These are phyloP conservation scores for Rhodotorula sp. DNA, from an alignment of 1,284 basidiomycete species.

Conservation along the genomic window DNA sequence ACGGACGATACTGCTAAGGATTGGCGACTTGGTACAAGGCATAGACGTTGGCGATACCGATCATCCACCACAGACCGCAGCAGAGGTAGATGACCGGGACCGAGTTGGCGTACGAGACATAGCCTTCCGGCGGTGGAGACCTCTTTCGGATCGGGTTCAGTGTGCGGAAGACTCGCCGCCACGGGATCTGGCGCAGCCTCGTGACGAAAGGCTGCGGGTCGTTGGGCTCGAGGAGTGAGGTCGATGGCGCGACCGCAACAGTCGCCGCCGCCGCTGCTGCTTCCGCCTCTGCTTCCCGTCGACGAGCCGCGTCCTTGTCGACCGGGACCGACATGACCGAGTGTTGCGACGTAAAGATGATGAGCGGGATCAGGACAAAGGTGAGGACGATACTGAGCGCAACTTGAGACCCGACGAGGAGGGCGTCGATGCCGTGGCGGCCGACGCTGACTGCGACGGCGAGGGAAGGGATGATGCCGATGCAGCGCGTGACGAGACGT, in stretches of 20 bases:
- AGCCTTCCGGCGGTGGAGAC: slow-evolving; percentile 15
- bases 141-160: slow-evolving; percentile 37
- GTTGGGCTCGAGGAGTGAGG: not conserved
- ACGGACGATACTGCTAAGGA: not conserved
- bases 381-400: slow-evolving; percentile 54
- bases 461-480: slow-evolving; percentile 84
- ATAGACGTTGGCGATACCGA: slow-evolving; percentile 33
- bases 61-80: slow-evolving; percentile 18
- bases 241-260: not conserved
- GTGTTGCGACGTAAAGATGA: slow-evolving; percentile 40
- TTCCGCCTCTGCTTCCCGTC: not conserved
- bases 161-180: not conserved
- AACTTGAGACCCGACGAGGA: slow-evolving; percentile 79
- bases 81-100: slow-evolving; percentile 35
- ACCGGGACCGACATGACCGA: slow-evolving; percentile 38
- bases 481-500: slow-evolving; percentile 74
- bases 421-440: slow-evolving; percentile 67
- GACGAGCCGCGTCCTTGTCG: not conserved
- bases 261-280: not conserved
- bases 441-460: slow-evolving; percentile 75
- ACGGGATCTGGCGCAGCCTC: not conserved
- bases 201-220: too few relatives aligned
- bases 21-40: slow-evolving; percentile 29
- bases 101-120: slow-evolving; percentile 39
- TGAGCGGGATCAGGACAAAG: slow-evolving; percentile 17